Conservation (phyloP, 2,329 filamentous ascomycete genomes). For the Cryphonectria japonica region DNA sequence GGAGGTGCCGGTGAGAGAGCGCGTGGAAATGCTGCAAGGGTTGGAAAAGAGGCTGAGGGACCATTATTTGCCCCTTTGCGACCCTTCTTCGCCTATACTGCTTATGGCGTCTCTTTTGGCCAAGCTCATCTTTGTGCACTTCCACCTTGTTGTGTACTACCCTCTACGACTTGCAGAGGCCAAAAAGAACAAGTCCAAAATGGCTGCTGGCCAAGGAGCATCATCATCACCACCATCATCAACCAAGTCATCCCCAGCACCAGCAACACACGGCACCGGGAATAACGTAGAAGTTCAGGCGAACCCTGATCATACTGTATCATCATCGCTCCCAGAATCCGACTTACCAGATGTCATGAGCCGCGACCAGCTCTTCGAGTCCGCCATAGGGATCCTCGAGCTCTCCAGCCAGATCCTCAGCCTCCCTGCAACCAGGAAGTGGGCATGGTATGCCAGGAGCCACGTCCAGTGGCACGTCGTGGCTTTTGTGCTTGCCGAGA, state of each 20-base stretch:
- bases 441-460: conserved; percentile 54
- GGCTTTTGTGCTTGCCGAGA: conserved; percentile 53
- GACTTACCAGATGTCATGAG: conserved; percentile 32
- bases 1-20: background rate
- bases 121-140: conserved; percentile 20
- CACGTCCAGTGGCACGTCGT: conserved; percentile 58
- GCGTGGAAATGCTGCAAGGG: conserved; percentile 6
- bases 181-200: background rate
- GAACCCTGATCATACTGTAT: background rate
- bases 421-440: conserved; percentile 59
- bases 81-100: conserved; percentile 12
- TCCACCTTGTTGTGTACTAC: conserved; percentile 23
- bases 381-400: conserved; percentile 75
- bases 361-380: conserved; percentile 70
- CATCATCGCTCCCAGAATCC: background rate
- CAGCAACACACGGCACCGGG: background rate
- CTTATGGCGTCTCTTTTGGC: conserved; percentile 8
- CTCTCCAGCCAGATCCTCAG: conserved; percentile 62
- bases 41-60: conserved; percentile 13
- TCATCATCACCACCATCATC: background rate
- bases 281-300: background rate
- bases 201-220: background rate
- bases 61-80: conserved; percentile 15
- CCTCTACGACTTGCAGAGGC: background rate
- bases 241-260: background rate